Evolutionary conservation across 1,139 yeast species (phyloP).

Genomic region (Pichia sp.): DNA sequence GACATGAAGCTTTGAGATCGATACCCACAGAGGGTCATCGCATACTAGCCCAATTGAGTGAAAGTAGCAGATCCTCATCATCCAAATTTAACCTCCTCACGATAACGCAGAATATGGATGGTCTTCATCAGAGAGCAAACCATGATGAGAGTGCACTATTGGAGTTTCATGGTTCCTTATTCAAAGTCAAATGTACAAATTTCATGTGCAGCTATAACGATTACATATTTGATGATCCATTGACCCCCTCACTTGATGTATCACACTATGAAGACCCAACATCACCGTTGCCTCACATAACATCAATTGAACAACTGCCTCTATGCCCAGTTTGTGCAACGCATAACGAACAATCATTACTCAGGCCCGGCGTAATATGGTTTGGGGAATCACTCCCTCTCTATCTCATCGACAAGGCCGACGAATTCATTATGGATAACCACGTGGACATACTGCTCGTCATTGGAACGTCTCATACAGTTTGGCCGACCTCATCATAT

Average conservation of each 20-base stretch:
- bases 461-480: conserved; percentile 78
- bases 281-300: conserved; percentile 30
- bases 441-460: conserved; percentile 70
- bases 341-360: conserved; percentile 31
- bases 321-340: conserved; percentile 59
- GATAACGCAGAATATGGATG: conserved; percentile 80
- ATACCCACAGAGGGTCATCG: conserved; percentile 67
- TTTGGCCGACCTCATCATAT: conserved; percentile 89
- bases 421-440: conserved; percentile 54
- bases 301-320: conserved; percentile 49
- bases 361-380: conserved; percentile 92
- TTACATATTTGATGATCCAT: conserved; percentile 51
- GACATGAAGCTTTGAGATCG: conserved; percentile 58
- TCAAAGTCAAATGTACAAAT: conserved; percentile 65
- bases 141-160: conserved; percentile 45
- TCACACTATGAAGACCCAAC: conserved; percentile 9
- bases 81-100: conserved; percentile 39
- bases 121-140: conserved; percentile 58
- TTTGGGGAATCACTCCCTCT: conserved; percentile 80
- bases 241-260: conserved; percentile 45
- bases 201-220: conserved; percentile 63
- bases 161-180: conserved; percentile 76
- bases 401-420: conserved; percentile 54
- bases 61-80: no score
- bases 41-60: conserved; percentile 51